phyloP scores from a whole-genome alignment of 1,139 yeast genomes.

The Yamadazyma taylorii region DNA sequence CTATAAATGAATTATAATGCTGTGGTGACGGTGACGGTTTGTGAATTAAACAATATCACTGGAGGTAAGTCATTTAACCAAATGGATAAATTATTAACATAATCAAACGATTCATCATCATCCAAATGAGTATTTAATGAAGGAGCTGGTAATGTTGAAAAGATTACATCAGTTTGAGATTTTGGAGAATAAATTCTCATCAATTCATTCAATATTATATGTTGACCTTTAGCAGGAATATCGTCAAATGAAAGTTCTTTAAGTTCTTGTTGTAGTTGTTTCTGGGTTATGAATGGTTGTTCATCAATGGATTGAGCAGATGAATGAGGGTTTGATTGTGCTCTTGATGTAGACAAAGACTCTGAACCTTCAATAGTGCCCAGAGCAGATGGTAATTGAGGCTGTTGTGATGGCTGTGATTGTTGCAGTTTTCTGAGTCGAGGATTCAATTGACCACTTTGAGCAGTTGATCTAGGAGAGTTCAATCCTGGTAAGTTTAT shows the following conservation, averaged over 20 bases:
- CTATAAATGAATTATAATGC: constrained; percentile 68
- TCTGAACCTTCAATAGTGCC: neutral
- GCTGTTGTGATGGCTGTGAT: constrained; percentile 2
- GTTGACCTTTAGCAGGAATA: constrained; percentile 89
- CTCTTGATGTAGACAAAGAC: neutral
- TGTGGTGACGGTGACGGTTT: constrained; percentile 93
- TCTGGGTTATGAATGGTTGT: constrained; percentile 26
- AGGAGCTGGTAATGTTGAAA: constrained; percentile 91
- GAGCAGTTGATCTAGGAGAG: constrained; percentile 6
- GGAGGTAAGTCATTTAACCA: constrained; percentile 89
- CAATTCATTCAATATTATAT: constrained; percentile 79
- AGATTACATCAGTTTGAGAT: constrained; percentile 64
- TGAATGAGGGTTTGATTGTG: constrained; percentile 1
- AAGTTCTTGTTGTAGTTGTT: constrained; percentile 40
- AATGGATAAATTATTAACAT: constrained; percentile 70
- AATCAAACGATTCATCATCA: constrained; percentile 68
- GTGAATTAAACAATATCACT: constrained; percentile 75
- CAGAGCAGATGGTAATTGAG: neutral
- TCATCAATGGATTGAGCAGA: constrained; percentile 1
- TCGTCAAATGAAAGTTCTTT: constrained; percentile 67
- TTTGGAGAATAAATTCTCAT: constrained; percentile 63
- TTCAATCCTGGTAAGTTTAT: constrained; percentile 9
- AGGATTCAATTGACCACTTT: neutral
- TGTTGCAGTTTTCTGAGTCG: constrained; percentile 5
- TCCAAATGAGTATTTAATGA: constrained; percentile 74